phyloP scores from a whole-genome alignment of 495 filamentous ascomycete genomes.

The Penicilliopsis zonata region DNA sequence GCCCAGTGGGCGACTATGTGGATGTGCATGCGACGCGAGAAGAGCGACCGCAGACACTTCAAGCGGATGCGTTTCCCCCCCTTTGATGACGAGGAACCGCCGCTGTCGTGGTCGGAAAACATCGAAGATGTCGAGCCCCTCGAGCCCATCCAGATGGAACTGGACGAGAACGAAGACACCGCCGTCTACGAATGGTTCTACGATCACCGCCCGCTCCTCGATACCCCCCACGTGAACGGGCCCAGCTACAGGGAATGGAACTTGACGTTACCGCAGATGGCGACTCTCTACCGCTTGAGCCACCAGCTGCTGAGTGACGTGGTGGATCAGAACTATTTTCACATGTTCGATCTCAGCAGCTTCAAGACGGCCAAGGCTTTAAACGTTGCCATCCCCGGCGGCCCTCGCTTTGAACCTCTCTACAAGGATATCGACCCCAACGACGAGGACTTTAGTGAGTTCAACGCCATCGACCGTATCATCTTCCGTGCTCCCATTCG shows the following conservation, averaged over 20 bases:
- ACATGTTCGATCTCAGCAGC: conserved; percentile 94
- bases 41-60: conserved; percentile 91
- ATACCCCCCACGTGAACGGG: conserved; percentile 90
- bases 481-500: conserved; percentile 95
- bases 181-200: conserved; percentile 96
- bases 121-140: conserved; percentile 97
- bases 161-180: conserved; percentile 89
- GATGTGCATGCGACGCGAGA: conserved; percentile 96
- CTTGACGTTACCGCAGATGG: conserved; percentile 88
- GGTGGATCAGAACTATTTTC: conserved; percentile 93
- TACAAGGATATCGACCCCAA: conserved; percentile 99
- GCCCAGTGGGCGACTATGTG: conserved; percentile 99
- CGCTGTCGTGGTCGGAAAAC: conserved; percentile 95
- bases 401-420: conserved; percentile 91
- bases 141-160: conserved; percentile 98
- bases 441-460: conserved; percentile 98
- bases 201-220: conserved; percentile 81
- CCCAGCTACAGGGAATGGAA: conserved; percentile 98
- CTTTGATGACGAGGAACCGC: conserved; percentile 98
- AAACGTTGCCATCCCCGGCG: conserved; percentile 94
- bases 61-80: conserved; percentile 99
- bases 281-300: conserved; percentile 83
- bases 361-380: conserved; percentile 95
- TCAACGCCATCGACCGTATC: conserved; percentile 98
- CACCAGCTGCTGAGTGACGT: conserved; percentile 84